phyloP scores from a whole-genome alignment of 768 basidiomycete genomes.

The Suillus placidus region DNA sequence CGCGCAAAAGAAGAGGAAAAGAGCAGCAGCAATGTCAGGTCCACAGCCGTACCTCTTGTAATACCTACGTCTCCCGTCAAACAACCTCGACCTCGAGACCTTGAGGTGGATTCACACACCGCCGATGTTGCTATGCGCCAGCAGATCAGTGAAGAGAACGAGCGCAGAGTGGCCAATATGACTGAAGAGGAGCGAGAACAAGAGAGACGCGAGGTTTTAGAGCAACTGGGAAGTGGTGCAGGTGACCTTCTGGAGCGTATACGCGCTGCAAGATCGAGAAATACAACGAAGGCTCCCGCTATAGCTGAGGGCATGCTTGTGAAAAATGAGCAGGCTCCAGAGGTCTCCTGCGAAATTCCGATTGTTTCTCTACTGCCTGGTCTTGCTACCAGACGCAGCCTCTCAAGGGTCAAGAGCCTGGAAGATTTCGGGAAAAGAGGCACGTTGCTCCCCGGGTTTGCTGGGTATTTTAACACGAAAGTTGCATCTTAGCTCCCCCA shows the following conservation, averaged over 20 bases:
- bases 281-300: background rate
- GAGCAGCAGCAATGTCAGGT: conserved; percentile 19
- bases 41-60: conserved; percentile 24
- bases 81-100: background rate
- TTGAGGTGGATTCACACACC: conserved; percentile 13
- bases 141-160: conserved; percentile 70
- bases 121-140: conserved; percentile 49
- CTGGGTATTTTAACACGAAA: background rate
- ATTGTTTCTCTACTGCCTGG: background rate
- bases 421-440: conserved; percentile 29
- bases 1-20: conserved; percentile 44
- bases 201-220: conserved; percentile 66
- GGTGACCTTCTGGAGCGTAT: conserved; percentile 62
- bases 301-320: background rate
- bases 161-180: conserved; percentile 65
- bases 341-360: conserved; percentile 12
- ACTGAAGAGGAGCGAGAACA: conserved; percentile 66
- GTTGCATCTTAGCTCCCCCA: conserved; percentile 43
- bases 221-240: conserved; percentile 71
- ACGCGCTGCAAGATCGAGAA: conserved; percentile 40
- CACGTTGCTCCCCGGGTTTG: background rate
- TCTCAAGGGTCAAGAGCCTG: conserved; percentile 35
- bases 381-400: conserved; percentile 23
- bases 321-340: conserved; percentile 5
- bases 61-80: conserved; percentile 26